Evolutionary conservation across 495 filamentous ascomycete species (phyloP).

Genomic region (Aspergillus incahuasiensis): DNA sequence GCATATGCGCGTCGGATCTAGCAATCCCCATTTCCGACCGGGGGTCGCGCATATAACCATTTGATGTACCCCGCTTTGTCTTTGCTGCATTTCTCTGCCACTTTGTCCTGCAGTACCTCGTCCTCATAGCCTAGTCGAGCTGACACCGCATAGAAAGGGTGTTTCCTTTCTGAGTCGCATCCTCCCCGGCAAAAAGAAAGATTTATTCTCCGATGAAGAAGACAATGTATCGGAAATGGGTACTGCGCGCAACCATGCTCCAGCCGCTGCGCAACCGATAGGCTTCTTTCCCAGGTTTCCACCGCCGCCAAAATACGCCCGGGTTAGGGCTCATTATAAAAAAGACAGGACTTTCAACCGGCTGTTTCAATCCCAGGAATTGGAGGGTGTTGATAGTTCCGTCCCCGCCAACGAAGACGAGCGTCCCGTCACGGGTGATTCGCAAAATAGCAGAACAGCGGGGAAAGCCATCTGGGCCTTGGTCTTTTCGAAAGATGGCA

Average conservation of each 20-base stretch:
- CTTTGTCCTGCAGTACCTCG: background rate
- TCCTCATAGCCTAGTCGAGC: background rate
- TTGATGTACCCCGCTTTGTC: background rate
- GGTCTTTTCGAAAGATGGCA: constrained; percentile 90
- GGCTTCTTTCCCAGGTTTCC: constrained; percentile 87
- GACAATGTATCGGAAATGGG: constrained; percentile 72
- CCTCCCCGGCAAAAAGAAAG: constrained; percentile 71
- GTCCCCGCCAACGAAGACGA: constrained; percentile 24
- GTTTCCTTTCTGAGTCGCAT: constrained; percentile 90
- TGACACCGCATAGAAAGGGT: constrained; percentile 58
- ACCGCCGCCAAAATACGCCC: constrained; percentile 87
- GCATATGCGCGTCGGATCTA: background rate
- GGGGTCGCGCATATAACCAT: background rate
- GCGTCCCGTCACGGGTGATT: constrained; percentile 26
- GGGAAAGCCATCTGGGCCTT: constrained; percentile 77
- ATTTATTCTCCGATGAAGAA: constrained; percentile 43
- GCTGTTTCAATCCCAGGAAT: constrained; percentile 87
- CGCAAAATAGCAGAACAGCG: constrained; percentile 32
- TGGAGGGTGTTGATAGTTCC: constrained; percentile 37
- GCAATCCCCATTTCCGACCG: background rate
- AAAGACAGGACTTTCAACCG: constrained; percentile 77
- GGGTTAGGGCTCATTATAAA: constrained; percentile 76
- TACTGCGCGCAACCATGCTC: constrained; percentile 69
- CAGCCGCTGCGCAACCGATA: constrained; percentile 74
- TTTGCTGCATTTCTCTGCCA: constrained; percentile 1